Evolutionary conservation across 2,329 filamentous ascomycete genomes (phyloP), one percentile per base, ranked within the genome.

Genomic region (Phoma sp.): DNA sequence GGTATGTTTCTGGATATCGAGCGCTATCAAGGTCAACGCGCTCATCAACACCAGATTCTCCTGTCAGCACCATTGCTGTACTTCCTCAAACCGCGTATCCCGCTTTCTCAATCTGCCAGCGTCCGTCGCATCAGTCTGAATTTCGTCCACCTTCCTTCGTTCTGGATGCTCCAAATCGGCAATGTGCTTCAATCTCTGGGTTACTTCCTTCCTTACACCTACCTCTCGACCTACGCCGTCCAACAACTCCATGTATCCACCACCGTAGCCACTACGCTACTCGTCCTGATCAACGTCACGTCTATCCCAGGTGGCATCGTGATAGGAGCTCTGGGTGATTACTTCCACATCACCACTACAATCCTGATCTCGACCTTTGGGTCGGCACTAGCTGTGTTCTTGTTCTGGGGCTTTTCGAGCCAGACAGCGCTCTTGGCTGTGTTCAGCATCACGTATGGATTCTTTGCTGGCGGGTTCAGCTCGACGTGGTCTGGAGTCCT

Each of bases 361-460:
- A 76, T 77, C 13, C 53, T 77, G 1, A 65, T 80, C 0, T 78
- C 77, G 0, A 75, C 76, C 0, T 44, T 75, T 8, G 77, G 79
- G 10, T 43, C 76, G 19, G 71, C 66, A 1, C 10, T 77, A 2
- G 74, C 78, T 1, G 70, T 77, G 0, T 79, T 81, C 36, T 60
- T 78, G 1, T 57, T 78, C 27, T 84, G 81, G 80, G 80, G 80
- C 0, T 62, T 81, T 3, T 74, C 80, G 0, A 65, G 68, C 3
- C 70, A 71, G 55, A 10, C 74, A 58, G 55, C 60, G 1, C 51
- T 70, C 0, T 61, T 84, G 5, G 51, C 61, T 19, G 44, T 68
- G 2, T 73, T 74, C 43, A 57, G 58, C 19, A 47, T 67, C 17
- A 57, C 63, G 1, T 79, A 76, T 46, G 75, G 75, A 0, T 63